phyloP scores from a whole-genome alignment of 306 rosid genomes.

The Purshia tridentata region DNA sequence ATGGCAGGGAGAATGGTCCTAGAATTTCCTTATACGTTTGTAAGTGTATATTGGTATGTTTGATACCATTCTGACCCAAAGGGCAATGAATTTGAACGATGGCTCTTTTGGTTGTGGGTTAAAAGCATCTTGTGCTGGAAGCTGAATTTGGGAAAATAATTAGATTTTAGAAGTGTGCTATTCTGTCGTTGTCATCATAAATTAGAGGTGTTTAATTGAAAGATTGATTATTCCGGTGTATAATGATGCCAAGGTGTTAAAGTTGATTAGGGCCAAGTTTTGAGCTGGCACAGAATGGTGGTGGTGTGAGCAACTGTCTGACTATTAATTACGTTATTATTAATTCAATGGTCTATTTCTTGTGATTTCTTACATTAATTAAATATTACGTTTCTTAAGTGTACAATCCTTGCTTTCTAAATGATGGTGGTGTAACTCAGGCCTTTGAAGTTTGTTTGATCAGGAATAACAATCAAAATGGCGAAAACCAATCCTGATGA shows the following conservation, averaged over 20 bases:
- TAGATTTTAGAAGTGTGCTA: neutral
- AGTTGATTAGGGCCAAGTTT: neutral
- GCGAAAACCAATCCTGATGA: constrained; percentile 49
- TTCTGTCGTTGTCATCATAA: neutral
- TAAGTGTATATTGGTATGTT: neutral
- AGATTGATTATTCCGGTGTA: neutral
- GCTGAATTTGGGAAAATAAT: neutral
- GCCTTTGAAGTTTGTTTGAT: constrained; percentile 15
- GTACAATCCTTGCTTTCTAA: neutral
- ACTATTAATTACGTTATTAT: neutral
- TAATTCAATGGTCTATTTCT: neutral
- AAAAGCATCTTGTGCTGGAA: neutral
- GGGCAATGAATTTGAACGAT: neutral
- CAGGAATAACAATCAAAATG: constrained; percentile 33
- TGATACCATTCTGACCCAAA: neutral
- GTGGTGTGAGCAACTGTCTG: constrained; percentile 1
- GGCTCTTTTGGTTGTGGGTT: neutral
- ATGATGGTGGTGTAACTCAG: neutral
- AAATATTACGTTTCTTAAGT: neutral
- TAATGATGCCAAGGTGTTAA: neutral
- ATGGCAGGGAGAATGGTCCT: neutral
- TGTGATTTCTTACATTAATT: neutral
- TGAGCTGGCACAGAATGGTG: neutral
- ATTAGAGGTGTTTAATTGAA: neutral
- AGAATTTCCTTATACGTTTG: neutral